A percentile compares a stretch with the other conserved stretches of the same genome.
These are phyloP conservation scores for Phaeodactylum tricornutum DNA, from an alignment of 108 stramenopile species.

Conservation along the genomic window DNA sequence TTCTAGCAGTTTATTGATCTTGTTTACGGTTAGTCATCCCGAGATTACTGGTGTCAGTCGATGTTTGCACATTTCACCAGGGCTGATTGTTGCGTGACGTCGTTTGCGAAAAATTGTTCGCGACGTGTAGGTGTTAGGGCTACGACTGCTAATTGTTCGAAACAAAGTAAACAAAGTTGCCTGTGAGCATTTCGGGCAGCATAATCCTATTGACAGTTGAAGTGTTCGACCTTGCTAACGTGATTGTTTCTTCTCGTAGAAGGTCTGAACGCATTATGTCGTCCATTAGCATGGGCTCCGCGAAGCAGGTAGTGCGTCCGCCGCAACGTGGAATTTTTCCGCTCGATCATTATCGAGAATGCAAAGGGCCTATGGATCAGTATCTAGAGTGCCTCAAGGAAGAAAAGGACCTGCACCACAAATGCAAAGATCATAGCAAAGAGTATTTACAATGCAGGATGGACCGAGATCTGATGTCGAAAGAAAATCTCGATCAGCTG, in stretches of 20 bases:
- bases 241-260: neutral
- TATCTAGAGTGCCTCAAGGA: conserved; percentile 76
- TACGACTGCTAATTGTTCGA: no score
- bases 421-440: conserved; percentile 68
- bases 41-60: no score
- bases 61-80: no score
- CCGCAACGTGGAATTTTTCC: conserved; percentile 88
- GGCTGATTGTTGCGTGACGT: no score
- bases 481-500: conserved; percentile 71
- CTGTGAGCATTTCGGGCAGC: no score
- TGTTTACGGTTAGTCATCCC: no score
- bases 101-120: no score
- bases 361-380: conserved; percentile 32
- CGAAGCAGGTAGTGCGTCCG: conserved; percentile 69
- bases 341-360: conserved; percentile 79
- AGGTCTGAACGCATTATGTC: conserved; percentile 15
- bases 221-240: no score
- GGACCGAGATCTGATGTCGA: conserved; percentile 71
- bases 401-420: conserved; percentile 64
- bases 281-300: conserved; percentile 65
- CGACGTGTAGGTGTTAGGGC: no score
- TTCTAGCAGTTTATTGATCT: no score
- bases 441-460: conserved; percentile 86
- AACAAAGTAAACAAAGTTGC: no score
- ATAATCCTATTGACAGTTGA: no score